Evolutionary conservation across 164 flowering plant species (phyloP), one percentile per base, ranked within the genome.

Genomic region (Stephania yunnanensis): DNA sequence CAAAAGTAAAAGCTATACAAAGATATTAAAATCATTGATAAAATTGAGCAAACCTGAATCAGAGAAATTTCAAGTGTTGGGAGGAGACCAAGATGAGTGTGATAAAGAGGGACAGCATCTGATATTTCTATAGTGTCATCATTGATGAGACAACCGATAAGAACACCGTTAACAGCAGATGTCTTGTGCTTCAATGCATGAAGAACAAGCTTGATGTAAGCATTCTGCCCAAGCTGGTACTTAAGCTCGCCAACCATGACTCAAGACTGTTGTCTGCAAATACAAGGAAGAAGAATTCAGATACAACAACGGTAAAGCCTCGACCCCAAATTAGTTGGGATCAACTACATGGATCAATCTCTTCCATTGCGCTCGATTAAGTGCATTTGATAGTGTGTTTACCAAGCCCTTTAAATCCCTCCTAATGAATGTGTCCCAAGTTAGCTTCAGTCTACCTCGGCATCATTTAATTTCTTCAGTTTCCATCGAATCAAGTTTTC

Each of bases 91-190:
- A 96, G 87, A 80, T 84, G 88, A 74, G 97, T 86, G 84, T 95
- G 99, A 74, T 91, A 96, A 74, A 96, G 93, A 70, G 99, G 97
- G 50, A 96, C 89, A 31, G 97, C 84, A n/a, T 96, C 99, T 70
- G 80, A 30, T 83, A 96, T 89, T 83, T 92, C 92, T 36, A 92
- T 85, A 68, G 81, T 66, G 45, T 72, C 76, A 31, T 50, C 77
- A 63, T 79, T 65, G 78, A 83, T 72, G 77, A 85, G 71, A 55
- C 91, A 92, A 68, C 98, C 99, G 80, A 92, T 45, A 73, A 96
- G 89, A 75, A 94, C 82, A 80, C 87, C 94, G 82, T 94, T 92
- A 82, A 94, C 98, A 82, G 97, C 82, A 80, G 93, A 75, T 44
- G 89, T 75, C 58, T 74, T 82, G 89, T 96, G 97, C 77, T 91